phyloP scores from a whole-genome alignment of 495 filamentous ascomycete genomes.

The Massariosphaeria phaeospora region DNA sequence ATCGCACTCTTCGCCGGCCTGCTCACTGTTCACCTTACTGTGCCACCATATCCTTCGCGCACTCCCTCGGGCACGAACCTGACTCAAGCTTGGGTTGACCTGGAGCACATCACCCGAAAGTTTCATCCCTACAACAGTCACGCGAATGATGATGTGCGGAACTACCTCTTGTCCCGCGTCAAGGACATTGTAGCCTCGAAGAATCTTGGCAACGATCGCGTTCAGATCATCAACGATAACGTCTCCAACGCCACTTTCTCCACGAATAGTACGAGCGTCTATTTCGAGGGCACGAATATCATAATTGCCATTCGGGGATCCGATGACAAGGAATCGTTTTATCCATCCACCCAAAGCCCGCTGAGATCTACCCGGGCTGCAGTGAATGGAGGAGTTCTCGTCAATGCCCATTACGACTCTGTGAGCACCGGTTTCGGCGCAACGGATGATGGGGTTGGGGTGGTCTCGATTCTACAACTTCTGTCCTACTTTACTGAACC shows the following conservation, averaged over 20 bases:
- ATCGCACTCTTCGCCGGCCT: constrained; percentile 45
- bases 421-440: constrained; percentile 88
- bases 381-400: constrained; percentile 71
- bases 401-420: constrained; percentile 95
- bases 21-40: constrained; percentile 66
- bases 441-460: constrained; percentile 89
- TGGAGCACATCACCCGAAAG: constrained; percentile 64
- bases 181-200: constrained; percentile 60
- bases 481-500: constrained; percentile 78
- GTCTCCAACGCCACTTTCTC: constrained; percentile 69
- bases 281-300: constrained; percentile 91
- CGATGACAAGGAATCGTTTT: constrained; percentile 54
- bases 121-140: constrained; percentile 88
- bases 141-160: constrained; percentile 71
- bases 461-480: constrained; percentile 80
- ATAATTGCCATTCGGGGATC: constrained; percentile 83
- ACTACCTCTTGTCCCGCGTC: constrained; percentile 70
- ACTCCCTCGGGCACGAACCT: constrained; percentile 62
- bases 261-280: constrained; percentile 52
- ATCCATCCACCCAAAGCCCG: background rate
- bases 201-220: constrained; percentile 34
- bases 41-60: constrained; percentile 63
- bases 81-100: constrained; percentile 79
- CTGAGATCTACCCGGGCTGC: constrained; percentile 45
- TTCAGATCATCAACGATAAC: constrained; percentile 49